Percentiles rank a stretch among this genome's conserved stretches.
Conservation (phyloP, 192 early-diverging fungal genomes). For the Entomortierella parvispora region DNA sequence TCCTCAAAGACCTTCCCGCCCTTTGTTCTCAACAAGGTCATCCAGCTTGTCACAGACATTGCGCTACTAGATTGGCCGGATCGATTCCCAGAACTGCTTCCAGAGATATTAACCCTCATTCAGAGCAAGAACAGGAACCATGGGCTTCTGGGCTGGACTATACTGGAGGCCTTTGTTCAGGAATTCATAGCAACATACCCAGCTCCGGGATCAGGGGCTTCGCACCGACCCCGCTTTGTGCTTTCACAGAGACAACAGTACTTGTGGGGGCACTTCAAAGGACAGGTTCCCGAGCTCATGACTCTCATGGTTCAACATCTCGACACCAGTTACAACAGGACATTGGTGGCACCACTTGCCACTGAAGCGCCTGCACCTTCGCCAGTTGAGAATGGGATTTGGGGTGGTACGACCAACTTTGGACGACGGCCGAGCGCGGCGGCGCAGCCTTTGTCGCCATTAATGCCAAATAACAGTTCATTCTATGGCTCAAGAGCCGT, state of each 20-base stretch:
- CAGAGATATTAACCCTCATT: slow-evolving; percentile 30
- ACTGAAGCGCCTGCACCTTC: slow-evolving; percentile 49
- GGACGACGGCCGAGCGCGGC: slow-evolving; percentile 33
- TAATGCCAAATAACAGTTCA: slow-evolving; percentile 11
- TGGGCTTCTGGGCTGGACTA: slow-evolving; percentile 38
- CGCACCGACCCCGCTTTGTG: slow-evolving; percentile 19
- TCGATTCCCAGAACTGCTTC: slow-evolving; percentile 40
- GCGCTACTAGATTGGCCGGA: slow-evolving; percentile 47
- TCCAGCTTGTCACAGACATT: slow-evolving; percentile 41
- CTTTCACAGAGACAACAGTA: slow-evolving; percentile 28
- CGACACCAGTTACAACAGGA: slow-evolving; percentile 41
- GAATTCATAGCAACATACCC: slow-evolving; percentile 41
- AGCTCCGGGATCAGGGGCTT: slow-evolving; percentile 22
- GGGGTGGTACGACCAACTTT: slow-evolving; percentile 17
- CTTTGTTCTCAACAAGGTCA: slow-evolving; percentile 46
- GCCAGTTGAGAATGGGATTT: slow-evolving; percentile 43
- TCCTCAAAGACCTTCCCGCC: slow-evolving; percentile 5
- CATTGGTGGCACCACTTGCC: slow-evolving; percentile 30
- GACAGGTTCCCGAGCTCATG: slow-evolving; percentile 27
- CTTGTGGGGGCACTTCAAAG: slow-evolving; percentile 43
- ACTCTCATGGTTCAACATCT: slow-evolving; percentile 39
- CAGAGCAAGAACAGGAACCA: slow-evolving; percentile 42
- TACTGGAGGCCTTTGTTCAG: slow-evolving; percentile 36
- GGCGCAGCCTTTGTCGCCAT: slow-evolving; percentile 3
- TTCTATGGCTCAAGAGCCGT: slow-evolving; percentile 34